phyloP scores from a whole-genome alignment of 1,284 basidiomycete genomes.

The Sporisorium exsertum region DNA sequence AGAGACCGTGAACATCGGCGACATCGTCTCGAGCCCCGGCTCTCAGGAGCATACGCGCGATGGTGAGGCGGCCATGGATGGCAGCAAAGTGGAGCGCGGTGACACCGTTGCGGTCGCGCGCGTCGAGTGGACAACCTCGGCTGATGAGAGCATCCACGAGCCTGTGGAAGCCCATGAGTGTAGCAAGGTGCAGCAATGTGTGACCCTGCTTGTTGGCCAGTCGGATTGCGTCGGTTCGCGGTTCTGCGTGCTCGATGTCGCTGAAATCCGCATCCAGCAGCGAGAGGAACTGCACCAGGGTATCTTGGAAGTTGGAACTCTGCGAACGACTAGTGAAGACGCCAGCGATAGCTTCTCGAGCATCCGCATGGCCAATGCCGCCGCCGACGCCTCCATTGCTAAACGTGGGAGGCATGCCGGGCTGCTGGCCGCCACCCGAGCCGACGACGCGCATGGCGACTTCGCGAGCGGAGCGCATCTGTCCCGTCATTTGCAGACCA shows the following conservation, averaged over 20 bases:
- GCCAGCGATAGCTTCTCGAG: constrained; percentile 47
- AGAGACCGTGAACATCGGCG: constrained; percentile 81
- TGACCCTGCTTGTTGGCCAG: constrained; percentile 68
- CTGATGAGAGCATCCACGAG: constrained; percentile 80
- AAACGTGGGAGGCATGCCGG: constrained; percentile 27
- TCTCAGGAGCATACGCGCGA: constrained; percentile 78
- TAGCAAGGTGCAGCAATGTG: constrained; percentile 82
- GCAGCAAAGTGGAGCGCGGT: constrained; percentile 91
- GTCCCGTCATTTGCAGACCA: constrained; percentile 94
- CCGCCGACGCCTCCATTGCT: constrained; percentile 10
- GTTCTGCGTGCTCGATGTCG: constrained; percentile 28
- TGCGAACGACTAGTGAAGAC: constrained; percentile 62
- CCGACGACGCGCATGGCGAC: constrained; percentile 76
- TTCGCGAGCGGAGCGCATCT: constrained; percentile 89
- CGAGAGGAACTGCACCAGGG: constrained; percentile 82
- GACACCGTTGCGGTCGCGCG: constrained; percentile 87
- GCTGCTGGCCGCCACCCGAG: constrained; percentile 54
- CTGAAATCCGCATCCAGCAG: constrained; percentile 73
- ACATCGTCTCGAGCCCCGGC: constrained; percentile 84
- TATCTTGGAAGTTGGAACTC: constrained; percentile 77
- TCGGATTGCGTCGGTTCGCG: constrained; percentile 69
- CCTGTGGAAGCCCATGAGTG: constrained; percentile 81
- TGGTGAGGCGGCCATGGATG: constrained; percentile 77
- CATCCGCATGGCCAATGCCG: constrained; percentile 30
- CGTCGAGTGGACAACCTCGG: constrained; percentile 82